Conservation (phyloP, 148 eudicot species). For the Oxyria digyna region DNA sequence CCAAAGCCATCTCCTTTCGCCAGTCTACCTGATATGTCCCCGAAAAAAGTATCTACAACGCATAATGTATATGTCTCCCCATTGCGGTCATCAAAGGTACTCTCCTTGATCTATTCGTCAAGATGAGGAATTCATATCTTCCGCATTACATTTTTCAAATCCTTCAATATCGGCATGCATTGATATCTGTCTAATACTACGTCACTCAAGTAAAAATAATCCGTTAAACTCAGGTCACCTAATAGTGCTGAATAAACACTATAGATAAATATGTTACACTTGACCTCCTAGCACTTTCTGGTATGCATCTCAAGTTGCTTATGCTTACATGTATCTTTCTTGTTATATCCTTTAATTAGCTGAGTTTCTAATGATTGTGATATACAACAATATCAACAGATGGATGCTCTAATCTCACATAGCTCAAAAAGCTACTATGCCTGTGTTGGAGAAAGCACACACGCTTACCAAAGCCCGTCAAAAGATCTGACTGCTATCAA, state of each 20-base stretch:
- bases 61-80: conserved; percentile 96
- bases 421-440: conserved; percentile 93
- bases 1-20: conserved; percentile 78
- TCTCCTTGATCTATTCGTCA: neutral
- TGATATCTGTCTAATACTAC: neutral
- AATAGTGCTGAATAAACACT: neutral
- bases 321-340: neutral
- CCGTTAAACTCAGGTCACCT: neutral
- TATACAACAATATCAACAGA: conserved; percentile 26
- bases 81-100: conserved; percentile 90
- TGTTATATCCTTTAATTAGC: neutral
- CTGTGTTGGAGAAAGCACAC: conserved; percentile 99
- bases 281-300: neutral
- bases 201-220: neutral
- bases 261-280: neutral
- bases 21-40: conserved; percentile 95
- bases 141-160: neutral
- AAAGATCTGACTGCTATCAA: conserved; percentile 91
- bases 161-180: neutral
- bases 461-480: conserved; percentile 96
- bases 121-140: neutral
- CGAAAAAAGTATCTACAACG: conserved; percentile 74
- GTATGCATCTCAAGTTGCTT: neutral
- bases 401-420: conserved; percentile 79
- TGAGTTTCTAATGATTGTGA: neutral